phyloP scores from a whole-genome alignment of 257 asterid species.

The Nicotiana sylvestris region DNA sequence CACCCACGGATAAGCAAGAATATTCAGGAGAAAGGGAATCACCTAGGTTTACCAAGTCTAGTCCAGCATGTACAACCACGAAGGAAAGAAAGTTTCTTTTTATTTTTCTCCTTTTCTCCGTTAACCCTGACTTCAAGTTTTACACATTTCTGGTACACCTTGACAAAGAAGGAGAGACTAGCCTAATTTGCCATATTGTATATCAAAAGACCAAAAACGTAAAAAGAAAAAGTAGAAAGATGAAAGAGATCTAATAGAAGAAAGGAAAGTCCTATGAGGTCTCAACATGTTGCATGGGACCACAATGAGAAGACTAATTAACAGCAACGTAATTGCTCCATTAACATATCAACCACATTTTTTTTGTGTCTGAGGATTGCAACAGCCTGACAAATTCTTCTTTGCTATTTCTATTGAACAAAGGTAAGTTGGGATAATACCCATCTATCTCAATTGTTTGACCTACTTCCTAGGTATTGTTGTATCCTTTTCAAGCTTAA shows the following conservation, averaged over 20 bases:
- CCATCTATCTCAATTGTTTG: not conserved
- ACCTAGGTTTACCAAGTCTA: not conserved
- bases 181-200: not conserved
- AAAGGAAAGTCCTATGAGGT: slow-evolving; percentile 3
- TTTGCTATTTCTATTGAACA: not conserved
- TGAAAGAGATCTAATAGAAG: not conserved
- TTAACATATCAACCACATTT: not conserved
- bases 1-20: not conserved
- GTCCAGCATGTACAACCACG: not conserved
- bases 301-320: not conserved
- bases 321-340: not conserved
- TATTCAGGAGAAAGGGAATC: slow-evolving; percentile 6
- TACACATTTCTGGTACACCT: not conserved
- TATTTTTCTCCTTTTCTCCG: not conserved
- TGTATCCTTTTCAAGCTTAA: not conserved
- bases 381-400: not conserved
- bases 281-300: not conserved
- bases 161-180: not conserved
- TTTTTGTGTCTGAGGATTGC: not conserved
- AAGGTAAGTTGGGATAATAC: not conserved
- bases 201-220: not conserved
- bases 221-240: not conserved
- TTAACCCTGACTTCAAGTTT: not conserved
- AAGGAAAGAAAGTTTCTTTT: not conserved
- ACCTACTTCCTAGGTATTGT: not conserved